Base-by-base conservation (phyloP, 768 basidiomycete species). In the Boletus sp. region DNA sequence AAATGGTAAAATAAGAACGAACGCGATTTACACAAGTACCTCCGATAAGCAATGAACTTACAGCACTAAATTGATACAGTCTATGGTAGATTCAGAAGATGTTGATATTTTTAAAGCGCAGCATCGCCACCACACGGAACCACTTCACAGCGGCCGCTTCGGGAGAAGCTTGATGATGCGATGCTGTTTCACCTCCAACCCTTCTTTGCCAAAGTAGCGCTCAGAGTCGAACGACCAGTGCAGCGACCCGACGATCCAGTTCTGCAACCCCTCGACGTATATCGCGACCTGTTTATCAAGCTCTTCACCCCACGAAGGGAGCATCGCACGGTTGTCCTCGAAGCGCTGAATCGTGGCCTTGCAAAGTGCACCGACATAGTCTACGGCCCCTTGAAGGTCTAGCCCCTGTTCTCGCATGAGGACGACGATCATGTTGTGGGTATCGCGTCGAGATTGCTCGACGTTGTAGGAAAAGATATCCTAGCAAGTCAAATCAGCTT, bases 401-500 rank as follows among this genome's bases (percentile, higher is more conserved):
- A 83, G 73, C 4, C 77, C 79, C 48, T 82, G 79, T 55, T 83
- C 74, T 41, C 75, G 71, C 83, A 85, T 87, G 57, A 88, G 76
- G 47, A 88, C 83, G n/a, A 77, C 73, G 51, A 90, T 78, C 78
- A 88, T 84, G 66, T 90, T 88, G 66, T 87, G 83, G 17, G 81
- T 83, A 56, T 87, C 83, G 10, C 78, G 79, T 14, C 82, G 79
- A 3, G 85, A 79, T 67, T 88, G 87, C 63, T 89, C 88, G 41
- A 82, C 80, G 55, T 88, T 87, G 69, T 85, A 90, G 1, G 86
- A 89, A 64, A 85, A 84, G 34, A 88, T 83, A 57, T 88, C 87
- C 87, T 87, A 2, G 5, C 15, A 8, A 8, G 47, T 11, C 14
- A 3, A 30, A 50, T 69, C 21, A 58, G 40, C 21, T 9, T 19